Evolutionary conservation across 1,284 basidiomycete genomes (phyloP).

Genomic region (Apiotrichum domesticum): DNA sequence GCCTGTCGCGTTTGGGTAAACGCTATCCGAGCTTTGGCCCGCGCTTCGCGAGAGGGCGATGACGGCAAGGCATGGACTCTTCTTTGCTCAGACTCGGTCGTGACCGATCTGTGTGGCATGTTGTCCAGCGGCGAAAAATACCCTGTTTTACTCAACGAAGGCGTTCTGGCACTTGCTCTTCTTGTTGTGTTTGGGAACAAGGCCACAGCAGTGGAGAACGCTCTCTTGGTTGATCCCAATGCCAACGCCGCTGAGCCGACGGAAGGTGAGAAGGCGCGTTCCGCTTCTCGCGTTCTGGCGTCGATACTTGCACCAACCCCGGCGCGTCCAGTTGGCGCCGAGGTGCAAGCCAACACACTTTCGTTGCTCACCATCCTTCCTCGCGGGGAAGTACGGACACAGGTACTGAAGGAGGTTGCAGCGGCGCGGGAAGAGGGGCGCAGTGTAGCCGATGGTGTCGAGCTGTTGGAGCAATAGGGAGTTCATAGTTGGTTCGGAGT

Average conservation of each 20-base stretch:
- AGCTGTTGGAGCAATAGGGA: neutral
- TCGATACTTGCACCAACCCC: conserved; percentile 5
- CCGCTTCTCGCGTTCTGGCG: conserved; percentile 4
- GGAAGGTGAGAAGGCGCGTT: neutral
- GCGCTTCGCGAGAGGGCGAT: conserved; percentile 34
- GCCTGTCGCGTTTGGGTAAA: conserved; percentile 50
- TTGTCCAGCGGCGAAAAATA: conserved; percentile 71
- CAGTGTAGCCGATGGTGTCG: neutral
- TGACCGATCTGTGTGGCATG: conserved; percentile 63
- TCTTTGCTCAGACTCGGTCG: conserved; percentile 54
- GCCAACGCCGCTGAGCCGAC: neutral
- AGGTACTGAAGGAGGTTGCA: neutral
- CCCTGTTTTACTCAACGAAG: conserved; percentile 82
- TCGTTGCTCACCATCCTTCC: conserved; percentile 5
- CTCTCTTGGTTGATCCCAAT: neutral
- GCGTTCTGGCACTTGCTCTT: conserved; percentile 72
- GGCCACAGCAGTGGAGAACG: neutral
- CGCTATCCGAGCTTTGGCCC: conserved; percentile 17
- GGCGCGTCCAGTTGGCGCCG: neutral
- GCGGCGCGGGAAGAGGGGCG: neutral
- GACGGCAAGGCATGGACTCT: conserved; percentile 50
- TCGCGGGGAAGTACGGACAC: neutral
- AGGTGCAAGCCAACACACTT: conserved; percentile 11
- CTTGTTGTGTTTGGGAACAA: conserved; percentile 49
- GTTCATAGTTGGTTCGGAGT: no score